Base-by-base conservation (phyloP, 192 early-diverging fungal species). In the Coemansia interrupta region DNA sequence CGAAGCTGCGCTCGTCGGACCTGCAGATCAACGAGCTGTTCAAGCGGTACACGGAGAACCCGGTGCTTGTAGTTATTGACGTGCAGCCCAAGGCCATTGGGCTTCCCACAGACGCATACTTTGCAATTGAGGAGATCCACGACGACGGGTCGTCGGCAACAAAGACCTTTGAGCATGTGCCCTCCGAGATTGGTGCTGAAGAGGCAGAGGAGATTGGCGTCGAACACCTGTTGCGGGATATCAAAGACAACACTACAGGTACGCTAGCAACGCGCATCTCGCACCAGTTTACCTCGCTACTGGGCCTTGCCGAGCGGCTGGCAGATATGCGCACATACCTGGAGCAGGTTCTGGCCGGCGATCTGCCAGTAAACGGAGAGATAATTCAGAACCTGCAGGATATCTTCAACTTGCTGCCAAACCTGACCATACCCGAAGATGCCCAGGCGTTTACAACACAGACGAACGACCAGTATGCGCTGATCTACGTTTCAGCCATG, bases 201-300 rank as follows among this genome's bases (percentile, higher is more conserved):
- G 97, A 99, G 77, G 92, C 95, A n/a, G 97, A 99, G 81, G 97
- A 99, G 69, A 98, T 99, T 72, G 97, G 97, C 30, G 97, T 99
- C 1, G 97, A 99, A 69, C 97, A 99, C 60, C 80, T 99, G 66
- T 81, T 99, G 53, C 87, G 97, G 57, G 97, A 99, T 67, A 96
- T 99, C 70, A 99, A 97, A 73, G 97, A 99, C 74, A 96, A 87
- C 53, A 85, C 92, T n/a, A 88, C 91, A 23, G 95, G 97, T 2
- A 93, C 93, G 17, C 79, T 99, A 38, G 94, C 94, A 0, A 95
- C 90, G n/a, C 88, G 93, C 20, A 86, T 99, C 54, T 88, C 86
- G 5, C 86, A 93, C 64, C 95, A 98, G 80, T 79, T 97, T 57
- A 86, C 90, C 22, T 97, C 93, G 10, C 71, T 99, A 63, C 91